A percentile compares a stretch with the other conserved stretches of the same genome.
phyloP scores from a whole-genome alignment of 2,329 filamentous ascomycete genomes.

The Diaporthe sp. region DNA sequence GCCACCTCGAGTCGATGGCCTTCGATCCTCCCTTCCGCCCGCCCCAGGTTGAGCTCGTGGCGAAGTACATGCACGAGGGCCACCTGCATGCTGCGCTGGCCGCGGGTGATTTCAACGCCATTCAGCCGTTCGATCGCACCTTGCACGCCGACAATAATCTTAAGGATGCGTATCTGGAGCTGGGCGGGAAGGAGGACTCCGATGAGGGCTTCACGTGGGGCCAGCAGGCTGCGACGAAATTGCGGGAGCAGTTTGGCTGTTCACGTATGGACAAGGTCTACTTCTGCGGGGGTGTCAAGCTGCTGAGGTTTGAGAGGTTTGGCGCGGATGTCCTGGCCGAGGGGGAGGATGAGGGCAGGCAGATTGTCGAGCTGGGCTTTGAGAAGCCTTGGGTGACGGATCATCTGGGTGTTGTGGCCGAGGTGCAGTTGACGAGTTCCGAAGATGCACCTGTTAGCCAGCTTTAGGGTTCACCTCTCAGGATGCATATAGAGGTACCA shows the following conservation, averaged over 20 bases:
- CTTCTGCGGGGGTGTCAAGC: conserved; percentile 50
- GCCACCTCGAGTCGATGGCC: conserved; percentile 66
- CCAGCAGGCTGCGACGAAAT: conserved; percentile 56
- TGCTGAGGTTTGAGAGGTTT: conserved; percentile 55
- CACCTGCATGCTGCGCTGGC: conserved; percentile 54
- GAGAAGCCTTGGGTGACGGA: conserved; percentile 61
- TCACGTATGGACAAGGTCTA: conserved; percentile 69
- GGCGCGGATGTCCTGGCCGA: conserved; percentile 56
- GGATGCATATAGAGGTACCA: no score
- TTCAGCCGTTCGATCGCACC: conserved; percentile 61
- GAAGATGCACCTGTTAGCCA: neutral
- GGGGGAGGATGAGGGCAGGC: conserved; percentile 46
- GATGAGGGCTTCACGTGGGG: conserved; percentile 68
- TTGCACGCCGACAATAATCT: conserved; percentile 59
- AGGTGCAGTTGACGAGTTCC: neutral
- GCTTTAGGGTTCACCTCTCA: no score
- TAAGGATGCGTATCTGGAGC: conserved; percentile 62
- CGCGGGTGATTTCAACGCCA: conserved; percentile 69
- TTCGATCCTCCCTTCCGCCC: conserved; percentile 59
- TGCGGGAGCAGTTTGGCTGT: conserved; percentile 57
- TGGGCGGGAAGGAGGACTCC: conserved; percentile 60
- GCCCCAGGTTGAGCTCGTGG: conserved; percentile 56
- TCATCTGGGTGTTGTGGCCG: conserved; percentile 56
- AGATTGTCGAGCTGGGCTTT: conserved; percentile 43
- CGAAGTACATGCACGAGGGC: conserved; percentile 52